phyloP scores from a whole-genome alignment of 495 filamentous ascomycete species.

The Cercophora sp. region DNA sequence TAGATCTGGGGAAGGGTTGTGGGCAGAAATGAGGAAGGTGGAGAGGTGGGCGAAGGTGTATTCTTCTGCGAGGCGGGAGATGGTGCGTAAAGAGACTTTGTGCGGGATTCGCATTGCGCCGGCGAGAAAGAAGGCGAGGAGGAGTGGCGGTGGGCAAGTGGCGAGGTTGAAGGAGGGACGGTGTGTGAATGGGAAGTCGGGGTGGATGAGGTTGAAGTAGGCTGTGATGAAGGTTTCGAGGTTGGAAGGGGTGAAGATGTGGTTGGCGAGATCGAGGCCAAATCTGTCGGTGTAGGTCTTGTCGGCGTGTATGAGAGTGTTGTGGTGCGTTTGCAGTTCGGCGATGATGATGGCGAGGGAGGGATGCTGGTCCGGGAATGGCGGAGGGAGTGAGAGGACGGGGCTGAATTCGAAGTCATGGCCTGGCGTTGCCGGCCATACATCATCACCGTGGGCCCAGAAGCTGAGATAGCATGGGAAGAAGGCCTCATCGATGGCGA shows the following conservation, averaged over 20 bases:
- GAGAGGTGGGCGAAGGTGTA: neutral
- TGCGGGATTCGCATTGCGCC: neutral
- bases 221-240: neutral
- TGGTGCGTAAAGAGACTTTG: too few relatives aligned
- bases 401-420: too few relatives aligned
- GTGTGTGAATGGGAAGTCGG: conserved; percentile 11
- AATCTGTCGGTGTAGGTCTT: conserved; percentile 9
- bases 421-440: too few relatives aligned
- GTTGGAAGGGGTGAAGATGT: conserved; percentile 21
- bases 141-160: neutral
- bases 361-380: too few relatives aligned
- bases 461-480: too few relatives aligned
- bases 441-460: too few relatives aligned
- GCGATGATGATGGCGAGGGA: neutral
- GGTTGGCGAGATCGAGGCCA: conserved; percentile 25
- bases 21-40: too few relatives aligned
- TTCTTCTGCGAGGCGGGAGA: neutral
- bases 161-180: conserved; percentile 4
- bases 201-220: conserved; percentile 15
- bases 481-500: too few relatives aligned
- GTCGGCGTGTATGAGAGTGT: neutral
- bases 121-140: neutral
- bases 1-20: too few relatives aligned
- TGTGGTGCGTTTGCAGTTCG: conserved; percentile 1
- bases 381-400: too few relatives aligned